Base-by-base conservation (phyloP, 2,329 filamentous ascomycete species). In the Gyromitra esculenta region DNA sequence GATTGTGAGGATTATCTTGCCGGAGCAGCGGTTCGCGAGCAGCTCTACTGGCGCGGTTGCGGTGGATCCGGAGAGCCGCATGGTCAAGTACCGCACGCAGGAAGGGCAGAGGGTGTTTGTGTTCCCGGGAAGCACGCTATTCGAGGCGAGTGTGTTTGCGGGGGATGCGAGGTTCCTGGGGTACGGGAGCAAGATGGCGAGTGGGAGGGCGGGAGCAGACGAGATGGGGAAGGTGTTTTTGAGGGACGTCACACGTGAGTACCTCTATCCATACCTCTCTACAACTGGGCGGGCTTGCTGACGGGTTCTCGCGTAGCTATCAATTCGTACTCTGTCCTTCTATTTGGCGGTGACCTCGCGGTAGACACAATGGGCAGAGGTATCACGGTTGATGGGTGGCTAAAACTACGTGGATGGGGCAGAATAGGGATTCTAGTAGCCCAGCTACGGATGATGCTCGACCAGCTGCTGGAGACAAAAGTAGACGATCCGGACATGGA, bases 11-110 rank as follows among this genome's bases (percentile, higher is more conserved):
- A 97, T 99, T 82, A 91, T 94, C 79, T 93, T 97, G 80, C 96
- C 96, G 0, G 93, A 97, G 84, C 97, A 97, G 86, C 98, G 97
- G 83, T 99, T 96, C 83, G 92, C 92, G 11, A 90, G 91, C 45
- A 93, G 92, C 1, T 89, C 96, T 78, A 92, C 93, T 0, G 96
- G 96, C 6, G 93, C 96, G 0, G 92, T 98, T 0, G 95, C 96
- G 82, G 87, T 97, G 5, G 96, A 99, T 82, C 95, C 95, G 0
- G 95, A 98, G 84, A 95, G 95, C 3, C 88, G 90, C 68, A 92
- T 91, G 1, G 97, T 99, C 84, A 96, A 94, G 82, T 99, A 94
- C 85, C 98, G 93, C 84, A 93, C 92, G 80, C 91, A 92, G 81
- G 92, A 94, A 80, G 92, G 91, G 79, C 92, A 91, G 0, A 88